Evolutionary conservation across 2,329 filamentous ascomycete species (phyloP).

Genomic region (Monosporascus sp.): DNA sequence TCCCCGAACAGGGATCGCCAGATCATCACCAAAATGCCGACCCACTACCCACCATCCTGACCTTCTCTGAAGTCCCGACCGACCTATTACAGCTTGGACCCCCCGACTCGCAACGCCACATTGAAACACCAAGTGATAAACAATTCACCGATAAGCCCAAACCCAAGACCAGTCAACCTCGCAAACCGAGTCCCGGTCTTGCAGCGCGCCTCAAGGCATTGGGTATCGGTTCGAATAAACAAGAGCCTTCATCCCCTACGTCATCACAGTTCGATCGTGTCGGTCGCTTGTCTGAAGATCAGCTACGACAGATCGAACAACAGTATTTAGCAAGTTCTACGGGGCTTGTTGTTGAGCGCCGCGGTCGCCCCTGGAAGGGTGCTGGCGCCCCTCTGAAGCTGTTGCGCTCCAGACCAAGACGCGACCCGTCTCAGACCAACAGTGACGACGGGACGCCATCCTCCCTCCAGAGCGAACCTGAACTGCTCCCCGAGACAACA

Average conservation of each 20-base stretch:
- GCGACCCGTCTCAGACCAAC: constrained; percentile 21
- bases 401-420: constrained; percentile 25
- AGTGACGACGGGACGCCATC: constrained; percentile 5
- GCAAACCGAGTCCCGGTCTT: constrained; percentile 59
- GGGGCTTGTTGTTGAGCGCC: constrained; percentile 51
- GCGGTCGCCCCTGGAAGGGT: constrained; percentile 69
- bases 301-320: constrained; percentile 64
- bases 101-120: constrained; percentile 15
- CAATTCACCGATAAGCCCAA: constrained; percentile 6
- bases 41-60: constrained; percentile 25
- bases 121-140: background rate
- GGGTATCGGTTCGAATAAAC: constrained; percentile 48
- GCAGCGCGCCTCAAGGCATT: constrained; percentile 61
- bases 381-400: constrained; percentile 47
- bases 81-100: constrained; percentile 34
- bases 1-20: constrained; percentile 18
- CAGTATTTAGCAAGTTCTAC: constrained; percentile 54
- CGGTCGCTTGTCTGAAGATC: constrained; percentile 65
- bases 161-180: constrained; percentile 29
- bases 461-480: constrained; percentile 12
- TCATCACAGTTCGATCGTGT: constrained; percentile 41
- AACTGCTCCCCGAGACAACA: constrained; percentile 48
- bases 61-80: constrained; percentile 36
- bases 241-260: constrained; percentile 29
- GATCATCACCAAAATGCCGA: constrained; percentile 22